Conservation (phyloP, 306 rosid genomes). For the Lithocarpus polystachyus region DNA sequence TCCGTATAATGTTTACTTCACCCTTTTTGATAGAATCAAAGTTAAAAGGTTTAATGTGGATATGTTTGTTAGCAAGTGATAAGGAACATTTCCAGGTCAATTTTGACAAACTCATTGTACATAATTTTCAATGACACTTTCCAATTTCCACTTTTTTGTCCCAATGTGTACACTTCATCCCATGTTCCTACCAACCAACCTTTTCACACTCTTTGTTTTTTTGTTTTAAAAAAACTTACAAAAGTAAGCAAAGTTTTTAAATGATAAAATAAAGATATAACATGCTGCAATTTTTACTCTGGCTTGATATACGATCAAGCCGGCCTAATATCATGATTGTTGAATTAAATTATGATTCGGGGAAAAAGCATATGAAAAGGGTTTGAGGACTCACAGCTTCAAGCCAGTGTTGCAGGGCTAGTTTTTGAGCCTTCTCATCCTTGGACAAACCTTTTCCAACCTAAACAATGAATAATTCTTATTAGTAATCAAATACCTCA, state of each 20-base stretch:
- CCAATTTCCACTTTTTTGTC: neutral
- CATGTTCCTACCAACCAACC: no score
- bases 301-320: neutral
- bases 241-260: no score
- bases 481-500: neutral
- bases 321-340: neutral
- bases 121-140: neutral
- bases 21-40: no score
- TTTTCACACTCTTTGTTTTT: no score
- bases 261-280: no score
- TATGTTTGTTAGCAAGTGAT: no score
- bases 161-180: no score
- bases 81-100: neutral
- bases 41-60: no score
- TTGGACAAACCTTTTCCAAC: slow-evolving; percentile 98
- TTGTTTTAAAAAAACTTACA: no score
- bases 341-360: neutral
- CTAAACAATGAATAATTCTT: slow-evolving; percentile 30
- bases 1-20: no score
- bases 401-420: slow-evolving; percentile 97
- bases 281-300: no score
- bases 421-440: slow-evolving; percentile 89
- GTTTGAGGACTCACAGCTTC: slow-evolving; percentile 64
- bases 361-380: neutral
- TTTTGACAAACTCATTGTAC: neutral